Percentiles rank a stretch among this genome's conserved stretches.
Conservation (phyloP, 2,329 filamentous ascomycete genomes). For the Xylaria sp. region DNA sequence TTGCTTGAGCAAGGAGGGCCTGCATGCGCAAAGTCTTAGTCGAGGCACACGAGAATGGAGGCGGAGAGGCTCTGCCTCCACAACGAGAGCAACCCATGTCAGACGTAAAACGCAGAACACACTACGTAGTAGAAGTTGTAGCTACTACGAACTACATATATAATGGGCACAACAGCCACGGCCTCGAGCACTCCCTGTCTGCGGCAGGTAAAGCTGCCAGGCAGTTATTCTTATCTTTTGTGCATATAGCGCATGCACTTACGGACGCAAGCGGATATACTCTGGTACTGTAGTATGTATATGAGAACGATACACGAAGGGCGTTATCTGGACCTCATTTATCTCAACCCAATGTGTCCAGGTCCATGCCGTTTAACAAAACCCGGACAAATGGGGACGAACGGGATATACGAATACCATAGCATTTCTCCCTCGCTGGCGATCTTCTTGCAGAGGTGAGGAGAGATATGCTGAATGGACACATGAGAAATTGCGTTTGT, state of each 20-base stretch:
- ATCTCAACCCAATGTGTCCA: neutral
- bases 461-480: neutral
- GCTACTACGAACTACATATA: neutral
- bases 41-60: constrained; percentile 22
- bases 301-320: neutral
- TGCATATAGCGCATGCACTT: neutral
- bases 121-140: neutral
- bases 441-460: neutral
- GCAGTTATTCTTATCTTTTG: neutral
- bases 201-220: constrained; percentile 5
- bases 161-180: constrained; percentile 7
- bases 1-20: constrained; percentile 13
- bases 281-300: neutral
- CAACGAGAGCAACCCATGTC: constrained; percentile 8
- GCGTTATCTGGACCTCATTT: constrained; percentile 1
- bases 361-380: constrained; percentile 2
- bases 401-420: neutral
- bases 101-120: neutral
- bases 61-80: constrained; percentile 38
- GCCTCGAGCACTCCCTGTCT: neutral
- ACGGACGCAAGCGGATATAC: neutral
- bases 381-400: neutral
- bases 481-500: constrained; percentile 1
- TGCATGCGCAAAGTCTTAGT: constrained; percentile 26
- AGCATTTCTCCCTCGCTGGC: no score